Conservation (phyloP, 805 yeast species). For the Candida bentonensis region DNA sequence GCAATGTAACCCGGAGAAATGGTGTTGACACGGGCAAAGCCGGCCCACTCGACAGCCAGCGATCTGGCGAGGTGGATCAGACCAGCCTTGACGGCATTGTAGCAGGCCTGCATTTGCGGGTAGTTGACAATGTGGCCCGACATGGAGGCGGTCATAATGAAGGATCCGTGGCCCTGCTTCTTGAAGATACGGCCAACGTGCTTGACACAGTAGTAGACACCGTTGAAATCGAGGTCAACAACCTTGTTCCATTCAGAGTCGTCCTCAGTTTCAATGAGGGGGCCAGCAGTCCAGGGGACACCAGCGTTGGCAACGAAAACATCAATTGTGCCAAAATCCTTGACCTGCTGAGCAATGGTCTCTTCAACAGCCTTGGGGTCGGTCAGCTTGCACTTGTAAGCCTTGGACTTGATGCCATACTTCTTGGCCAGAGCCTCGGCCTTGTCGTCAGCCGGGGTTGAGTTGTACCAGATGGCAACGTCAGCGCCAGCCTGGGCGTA, state of each 20-base stretch:
- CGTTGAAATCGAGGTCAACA: constrained; percentile 62
- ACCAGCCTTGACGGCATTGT: constrained; percentile 80
- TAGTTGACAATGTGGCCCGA: constrained; percentile 77
- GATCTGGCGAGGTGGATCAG: constrained; percentile 63
- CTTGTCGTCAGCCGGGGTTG: constrained; percentile 47
- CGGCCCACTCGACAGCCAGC: constrained; percentile 80
- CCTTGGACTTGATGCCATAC: constrained; percentile 48
- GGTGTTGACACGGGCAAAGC: constrained; percentile 72
- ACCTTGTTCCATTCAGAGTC: constrained; percentile 56
- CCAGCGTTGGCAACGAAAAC: constrained; percentile 86
- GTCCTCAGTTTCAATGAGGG: constrained; percentile 34
- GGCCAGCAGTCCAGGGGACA: constrained; percentile 64
- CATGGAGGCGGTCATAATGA: constrained; percentile 80
- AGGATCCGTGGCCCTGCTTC: constrained; percentile 60
- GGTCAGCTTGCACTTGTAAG: constrained; percentile 48
- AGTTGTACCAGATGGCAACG: constrained; percentile 55
- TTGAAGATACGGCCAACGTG: constrained; percentile 59
- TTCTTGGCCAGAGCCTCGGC: constrained; percentile 41
- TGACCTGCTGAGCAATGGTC: constrained; percentile 35
- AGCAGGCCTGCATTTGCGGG: constrained; percentile 78
- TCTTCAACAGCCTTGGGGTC: constrained; percentile 35
- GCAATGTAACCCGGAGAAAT: constrained; percentile 79
- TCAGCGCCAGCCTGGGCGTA: constrained; percentile 82
- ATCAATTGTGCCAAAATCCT: constrained; percentile 71
- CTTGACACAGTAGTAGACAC: constrained; percentile 70